Percentiles rank a stretch among this genome's conserved stretches.
These are phyloP conservation scores for Teunomyces cretensis DNA, from an alignment of 805 yeast genomes.

Conservation along the genomic window DNA sequence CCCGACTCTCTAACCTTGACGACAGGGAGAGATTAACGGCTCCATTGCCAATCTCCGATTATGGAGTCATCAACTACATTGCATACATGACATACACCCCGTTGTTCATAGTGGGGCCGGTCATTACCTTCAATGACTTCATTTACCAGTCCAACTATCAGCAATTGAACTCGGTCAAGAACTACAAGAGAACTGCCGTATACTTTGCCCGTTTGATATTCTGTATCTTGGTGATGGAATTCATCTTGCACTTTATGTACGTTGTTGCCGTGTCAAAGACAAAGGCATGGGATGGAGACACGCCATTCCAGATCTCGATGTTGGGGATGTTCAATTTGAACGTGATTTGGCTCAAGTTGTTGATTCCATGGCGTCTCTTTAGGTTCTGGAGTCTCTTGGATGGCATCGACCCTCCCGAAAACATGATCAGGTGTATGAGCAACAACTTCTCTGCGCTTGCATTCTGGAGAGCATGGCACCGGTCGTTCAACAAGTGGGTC, in stretches of 20 bases:
- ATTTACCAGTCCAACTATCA: constrained; percentile 65
- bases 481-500: constrained; percentile 89
- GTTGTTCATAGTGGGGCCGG: constrained; percentile 91
- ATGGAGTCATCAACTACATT: constrained; percentile 62
- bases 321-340: constrained; percentile 87
- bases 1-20: constrained; percentile 25
- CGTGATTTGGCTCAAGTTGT: constrained; percentile 87
- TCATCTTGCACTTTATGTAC: constrained; percentile 80
- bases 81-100: constrained; percentile 86
- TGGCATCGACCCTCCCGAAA: constrained; percentile 94
- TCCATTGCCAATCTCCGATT: constrained; percentile 60
- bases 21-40: constrained; percentile 68
- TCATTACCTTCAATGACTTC: constrained; percentile 89
- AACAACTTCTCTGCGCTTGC: constrained; percentile 89
- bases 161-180: constrained; percentile 54
- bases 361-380: constrained; percentile 95
- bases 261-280: constrained; percentile 92
- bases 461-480: constrained; percentile 99
- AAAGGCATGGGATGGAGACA: constrained; percentile 83
- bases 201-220: constrained; percentile 70
- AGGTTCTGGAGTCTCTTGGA: constrained; percentile 92
- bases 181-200: constrained; percentile 47
- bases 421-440: constrained; percentile 94
- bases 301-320: constrained; percentile 94
- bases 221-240: constrained; percentile 86